Conservation (phyloP, 225 moss, liverwort and hornwort species). For the Lunularia cruciata region DNA sequence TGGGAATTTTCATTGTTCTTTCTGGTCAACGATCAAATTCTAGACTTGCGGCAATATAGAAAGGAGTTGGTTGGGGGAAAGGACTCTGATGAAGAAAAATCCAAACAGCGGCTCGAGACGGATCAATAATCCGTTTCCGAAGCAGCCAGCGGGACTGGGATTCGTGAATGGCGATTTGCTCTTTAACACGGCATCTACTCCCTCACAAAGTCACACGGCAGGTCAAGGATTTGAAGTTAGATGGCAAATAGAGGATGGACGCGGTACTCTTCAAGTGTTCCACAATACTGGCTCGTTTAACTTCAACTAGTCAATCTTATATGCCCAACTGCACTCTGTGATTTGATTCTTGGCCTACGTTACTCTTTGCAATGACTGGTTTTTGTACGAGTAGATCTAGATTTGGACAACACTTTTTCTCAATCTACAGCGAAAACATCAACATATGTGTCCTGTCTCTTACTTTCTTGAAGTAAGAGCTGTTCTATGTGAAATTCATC, state of each 20-base stretch:
- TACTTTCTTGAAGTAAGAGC: too few relatives aligned
- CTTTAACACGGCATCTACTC: conserved; percentile 31
- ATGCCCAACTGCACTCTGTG: too few relatives aligned
- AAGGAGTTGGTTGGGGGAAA: background rate
- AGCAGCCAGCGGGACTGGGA: conserved; percentile 41
- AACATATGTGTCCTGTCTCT: too few relatives aligned
- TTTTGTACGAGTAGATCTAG: too few relatives aligned
- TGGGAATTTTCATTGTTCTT: too few relatives aligned
- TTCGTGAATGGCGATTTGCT: conserved; percentile 65
- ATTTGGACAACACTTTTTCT: too few relatives aligned
- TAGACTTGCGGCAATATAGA: background rate
- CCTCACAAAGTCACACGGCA: conserved; percentile 39
- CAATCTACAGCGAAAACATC: too few relatives aligned
- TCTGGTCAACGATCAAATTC: background rate
- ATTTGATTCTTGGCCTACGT: too few relatives aligned
- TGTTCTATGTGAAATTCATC: too few relatives aligned
- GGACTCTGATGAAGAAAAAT: conserved; percentile 24
- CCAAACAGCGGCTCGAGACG: conserved; percentile 41
- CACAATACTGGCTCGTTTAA: too few relatives aligned
- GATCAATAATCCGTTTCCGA: conserved; percentile 67
- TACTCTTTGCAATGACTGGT: too few relatives aligned
- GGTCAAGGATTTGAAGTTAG: conserved; percentile 63
- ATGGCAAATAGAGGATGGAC: conserved; percentile 40
- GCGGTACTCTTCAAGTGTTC: conserved; percentile 44
- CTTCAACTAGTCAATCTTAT: too few relatives aligned